These are phyloP conservation scores for Veloboletus limbatus DNA, from an alignment of 1,284 basidiomycete genomes.

Conservation along the genomic window DNA sequence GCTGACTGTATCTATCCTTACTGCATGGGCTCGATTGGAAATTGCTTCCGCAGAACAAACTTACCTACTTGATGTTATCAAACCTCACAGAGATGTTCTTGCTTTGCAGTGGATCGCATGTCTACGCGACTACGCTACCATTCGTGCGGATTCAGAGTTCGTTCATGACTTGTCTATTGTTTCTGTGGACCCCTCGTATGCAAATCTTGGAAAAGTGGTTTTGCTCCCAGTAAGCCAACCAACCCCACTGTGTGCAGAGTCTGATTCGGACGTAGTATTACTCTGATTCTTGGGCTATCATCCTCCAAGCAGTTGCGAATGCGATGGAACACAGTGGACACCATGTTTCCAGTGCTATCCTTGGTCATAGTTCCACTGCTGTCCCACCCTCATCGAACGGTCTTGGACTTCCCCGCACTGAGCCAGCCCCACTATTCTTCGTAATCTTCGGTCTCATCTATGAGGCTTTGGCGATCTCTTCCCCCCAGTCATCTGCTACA, in stretches of 20 bases:
- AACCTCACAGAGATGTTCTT: conserved; percentile 75
- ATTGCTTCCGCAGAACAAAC: conserved; percentile 72
- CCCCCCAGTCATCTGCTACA: conserved; percentile 51
- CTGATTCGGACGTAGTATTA: conserved; percentile 69
- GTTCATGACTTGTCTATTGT: conserved; percentile 65
- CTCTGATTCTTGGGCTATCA: conserved; percentile 76
- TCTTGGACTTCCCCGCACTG: conserved; percentile 42
- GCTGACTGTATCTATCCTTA: conserved; percentile 89
- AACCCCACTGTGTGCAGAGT: background rate
- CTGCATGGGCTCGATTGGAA: conserved; percentile 95
- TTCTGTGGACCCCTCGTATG: conserved; percentile 79
- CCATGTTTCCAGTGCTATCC: conserved; percentile 75
- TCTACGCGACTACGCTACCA: conserved; percentile 88
- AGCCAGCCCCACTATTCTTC: conserved; percentile 84
- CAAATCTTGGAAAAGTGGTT: conserved; percentile 87
- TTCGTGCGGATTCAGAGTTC: conserved; percentile 86
- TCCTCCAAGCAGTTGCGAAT: conserved; percentile 85
- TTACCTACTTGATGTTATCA: conserved; percentile 82
- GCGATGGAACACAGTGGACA: conserved; percentile 74
- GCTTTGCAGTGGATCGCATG: conserved; percentile 87
- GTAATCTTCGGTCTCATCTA: conserved; percentile 91
- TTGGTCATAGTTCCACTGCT: conserved; percentile 51
- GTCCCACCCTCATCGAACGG: conserved; percentile 25
- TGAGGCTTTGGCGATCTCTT: conserved; percentile 77
- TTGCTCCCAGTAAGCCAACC: conserved; percentile 72